Percentiles rank a stretch among this genome's conserved stretches.
phyloP scores from a whole-genome alignment of 179 eudicot genomes.

The Drosera spatulata region DNA sequence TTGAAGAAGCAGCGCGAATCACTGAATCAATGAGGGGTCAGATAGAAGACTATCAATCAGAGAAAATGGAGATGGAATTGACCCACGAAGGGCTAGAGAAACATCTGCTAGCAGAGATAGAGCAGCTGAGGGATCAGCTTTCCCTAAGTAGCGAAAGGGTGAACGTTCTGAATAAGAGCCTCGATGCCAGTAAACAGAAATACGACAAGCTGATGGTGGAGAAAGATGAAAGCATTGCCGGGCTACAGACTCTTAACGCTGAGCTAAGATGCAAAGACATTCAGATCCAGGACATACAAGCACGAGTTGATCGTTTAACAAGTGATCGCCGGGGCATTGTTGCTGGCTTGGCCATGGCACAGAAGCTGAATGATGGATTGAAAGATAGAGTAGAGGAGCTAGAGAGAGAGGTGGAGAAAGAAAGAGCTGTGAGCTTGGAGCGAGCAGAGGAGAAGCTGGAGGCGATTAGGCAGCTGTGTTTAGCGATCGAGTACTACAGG shows the following conservation, averaged over 20 bases:
- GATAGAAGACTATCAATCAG: conserved; percentile 30
- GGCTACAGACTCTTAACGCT: conserved; percentile 15
- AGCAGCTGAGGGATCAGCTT: conserved; percentile 11
- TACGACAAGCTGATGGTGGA: conserved; percentile 21
- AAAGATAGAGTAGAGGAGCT: conserved; percentile 28
- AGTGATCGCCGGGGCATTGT: conserved; percentile 18
- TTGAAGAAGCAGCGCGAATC: conserved; percentile 13
- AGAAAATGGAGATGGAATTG: conserved; percentile 22
- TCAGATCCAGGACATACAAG: conserved; percentile 15
- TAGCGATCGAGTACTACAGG: conserved; percentile 35
- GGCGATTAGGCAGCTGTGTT: conserved; percentile 39
- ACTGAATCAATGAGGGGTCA: conserved; percentile 31
- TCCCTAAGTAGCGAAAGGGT: conserved; percentile 6
- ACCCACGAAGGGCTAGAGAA: conserved; percentile 12
- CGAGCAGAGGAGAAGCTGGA: conserved; percentile 31
- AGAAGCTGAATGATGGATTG: conserved; percentile 26
- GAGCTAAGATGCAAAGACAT: conserved; percentile 11
- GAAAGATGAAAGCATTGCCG: conserved; percentile 22
- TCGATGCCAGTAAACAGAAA: conserved; percentile 18
- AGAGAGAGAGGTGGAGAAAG: conserved; percentile 26
- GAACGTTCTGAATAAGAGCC: conserved; percentile 14
- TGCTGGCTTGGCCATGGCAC: conserved; percentile 15
- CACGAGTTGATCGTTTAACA: conserved; percentile 5
- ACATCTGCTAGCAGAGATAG: conserved; percentile 10
- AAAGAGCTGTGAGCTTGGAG: conserved; percentile 11